Conservation (phyloP, 441 rosid genomes). For the Jatropha podagrica region DNA sequence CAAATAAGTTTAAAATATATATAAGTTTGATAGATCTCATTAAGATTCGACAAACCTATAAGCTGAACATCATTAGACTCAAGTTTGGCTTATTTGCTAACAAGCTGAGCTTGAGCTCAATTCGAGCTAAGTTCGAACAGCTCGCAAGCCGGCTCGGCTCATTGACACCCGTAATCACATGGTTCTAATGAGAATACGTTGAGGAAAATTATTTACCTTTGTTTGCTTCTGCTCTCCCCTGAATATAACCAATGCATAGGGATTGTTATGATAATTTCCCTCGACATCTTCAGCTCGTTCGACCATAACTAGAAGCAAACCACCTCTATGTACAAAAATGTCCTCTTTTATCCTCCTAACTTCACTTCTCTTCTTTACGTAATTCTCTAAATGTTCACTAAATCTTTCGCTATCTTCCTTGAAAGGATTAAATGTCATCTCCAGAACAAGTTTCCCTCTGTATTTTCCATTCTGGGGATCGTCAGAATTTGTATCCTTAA, state of each 20-base stretch:
- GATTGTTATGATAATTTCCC: constrained; percentile 67
- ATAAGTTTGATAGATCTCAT: too few species aligned
- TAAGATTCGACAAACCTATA: too few species aligned
- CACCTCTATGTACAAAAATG: constrained; percentile 36
- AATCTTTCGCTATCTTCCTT: constrained; percentile 50
- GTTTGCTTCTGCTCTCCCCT: constrained; percentile 82
- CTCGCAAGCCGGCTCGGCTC: too few species aligned
- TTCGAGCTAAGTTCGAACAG: too few species aligned
- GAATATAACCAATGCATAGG: constrained; percentile 70
- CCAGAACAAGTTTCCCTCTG: constrained; percentile 62
- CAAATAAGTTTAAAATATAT: too few species aligned
- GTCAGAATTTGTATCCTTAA: constrained; percentile 43
- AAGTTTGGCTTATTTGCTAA: too few species aligned
- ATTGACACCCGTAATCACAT: too few species aligned
- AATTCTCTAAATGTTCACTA: constrained; percentile 28
- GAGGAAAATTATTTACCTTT: constrained; percentile 39
- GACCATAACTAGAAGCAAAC: constrained; percentile 70
- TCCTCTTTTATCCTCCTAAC: background rate
- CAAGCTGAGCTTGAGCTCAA: too few species aligned
- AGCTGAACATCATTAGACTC: too few species aligned
- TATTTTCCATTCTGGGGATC: constrained; percentile 48
- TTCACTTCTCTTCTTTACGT: constrained; percentile 35
- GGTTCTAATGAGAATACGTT: background rate
- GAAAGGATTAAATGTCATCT: constrained; percentile 65
- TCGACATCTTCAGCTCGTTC: constrained; percentile 82